Base-by-base conservation (phyloP, 176 grass and related monocot species). In the Tillandsia leiboldiana region DNA sequence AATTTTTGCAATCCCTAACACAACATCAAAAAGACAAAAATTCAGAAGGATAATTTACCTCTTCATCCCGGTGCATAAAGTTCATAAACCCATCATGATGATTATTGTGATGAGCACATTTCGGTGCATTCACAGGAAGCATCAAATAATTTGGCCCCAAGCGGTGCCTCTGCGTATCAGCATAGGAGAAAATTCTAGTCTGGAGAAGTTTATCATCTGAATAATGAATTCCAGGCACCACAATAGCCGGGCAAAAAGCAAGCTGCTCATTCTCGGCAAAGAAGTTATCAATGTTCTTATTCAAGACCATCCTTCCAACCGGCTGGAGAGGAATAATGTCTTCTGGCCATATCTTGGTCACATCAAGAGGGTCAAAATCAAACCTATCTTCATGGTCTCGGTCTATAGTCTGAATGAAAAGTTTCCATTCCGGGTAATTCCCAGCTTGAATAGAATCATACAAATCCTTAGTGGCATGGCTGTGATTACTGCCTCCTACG, bases 131-230 rank as follows among this genome's bases (percentile, higher is more conserved):
- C 66, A 81, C 91, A 1, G 91, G 91, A 42, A 96, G 84, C 84
- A 96, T 87, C 87, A 96, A 73, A 70, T 96, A 90, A 68, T 90
- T 96, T 12, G 84, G 87, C 9, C 91, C 91, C 52, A 91, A 82
- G 18, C 85, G 91, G n/a, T 96, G 87, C 82, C 87, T 91, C 47
- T 96, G 87, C 42, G 91, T 91, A 79, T 96, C 91, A 65, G 84
- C 80, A 14, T 96, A 91, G 7, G 91, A 96, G 53, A 96, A 96
- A 62, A 91, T 79, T 76, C 91, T 91, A 0, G 85, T 96, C 72
- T 96, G 91, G 10, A 96, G 84, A 52, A 96, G 74, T 73, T 96
- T 96, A 79, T 96, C 91, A 72, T 96, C 91, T 67, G 91, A 96
- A 66, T 96, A 91, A 71, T 96, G 71, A 63, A 96, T 85, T 72